Percentiles rank a stretch among this genome's conserved stretches.
phyloP scores from a whole-genome alignment of 306 rosid species.

The Malus asiatica region DNA sequence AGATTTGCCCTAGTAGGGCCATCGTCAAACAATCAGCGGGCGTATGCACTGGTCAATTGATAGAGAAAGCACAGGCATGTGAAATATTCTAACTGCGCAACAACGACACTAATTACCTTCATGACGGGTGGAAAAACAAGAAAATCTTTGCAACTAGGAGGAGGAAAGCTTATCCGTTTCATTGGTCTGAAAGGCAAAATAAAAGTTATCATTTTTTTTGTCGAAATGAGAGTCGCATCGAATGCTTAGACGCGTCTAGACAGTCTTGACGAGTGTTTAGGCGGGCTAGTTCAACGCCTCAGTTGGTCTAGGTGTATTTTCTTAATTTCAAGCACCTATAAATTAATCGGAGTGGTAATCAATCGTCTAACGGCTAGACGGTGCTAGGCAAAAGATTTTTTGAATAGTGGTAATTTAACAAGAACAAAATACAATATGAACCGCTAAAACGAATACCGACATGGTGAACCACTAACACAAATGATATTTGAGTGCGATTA shows the following conservation, averaged over 20 bases:
- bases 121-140: not conserved
- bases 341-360: rapidly evolving
- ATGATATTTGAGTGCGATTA: no score
- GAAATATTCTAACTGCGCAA: not conserved
- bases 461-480: not conserved
- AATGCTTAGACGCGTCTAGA: no score
- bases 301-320: not conserved
- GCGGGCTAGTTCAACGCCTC: no score
- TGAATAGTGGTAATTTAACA: no score
- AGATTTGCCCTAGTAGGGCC: not conserved
- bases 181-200: not conserved
- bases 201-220: not conserved
- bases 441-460: not conserved
- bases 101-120: not conserved
- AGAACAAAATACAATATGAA: no score
- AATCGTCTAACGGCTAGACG: rapidly evolving
- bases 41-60: not conserved
- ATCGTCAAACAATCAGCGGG: not conserved
- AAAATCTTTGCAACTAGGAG: not conserved
- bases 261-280: no score
- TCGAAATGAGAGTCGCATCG: no score
- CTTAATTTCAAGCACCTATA: no score
- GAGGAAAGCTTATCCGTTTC: not conserved
- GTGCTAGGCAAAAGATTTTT: no score
- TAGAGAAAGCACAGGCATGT: not conserved